Conservation (phyloP, 2,329 filamentous ascomycete genomes). For the Pseudonectria buxi region DNA sequence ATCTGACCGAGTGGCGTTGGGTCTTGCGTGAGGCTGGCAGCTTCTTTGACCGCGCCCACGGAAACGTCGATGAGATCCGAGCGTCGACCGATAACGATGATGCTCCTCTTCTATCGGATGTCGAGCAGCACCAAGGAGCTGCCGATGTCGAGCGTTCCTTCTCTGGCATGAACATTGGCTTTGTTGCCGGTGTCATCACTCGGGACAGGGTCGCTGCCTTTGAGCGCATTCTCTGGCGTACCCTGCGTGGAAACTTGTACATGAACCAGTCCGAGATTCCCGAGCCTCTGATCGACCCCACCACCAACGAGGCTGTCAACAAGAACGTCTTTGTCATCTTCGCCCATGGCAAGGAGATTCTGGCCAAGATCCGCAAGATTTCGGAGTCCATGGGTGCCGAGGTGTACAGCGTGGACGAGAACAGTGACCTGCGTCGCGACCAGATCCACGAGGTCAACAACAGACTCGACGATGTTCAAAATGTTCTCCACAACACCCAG, state of each 20-base stretch:
- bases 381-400: constrained; percentile 95
- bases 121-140: constrained; percentile 70
- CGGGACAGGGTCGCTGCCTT: constrained; percentile 91
- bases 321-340: constrained; percentile 99
- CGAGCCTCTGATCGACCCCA: constrained; percentile 83
- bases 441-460: constrained; percentile 98
- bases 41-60: constrained; percentile 94
- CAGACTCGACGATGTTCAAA: constrained; percentile 81
- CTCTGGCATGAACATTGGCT: constrained; percentile 97
- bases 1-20: constrained; percentile 97
- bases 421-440: constrained; percentile 87
- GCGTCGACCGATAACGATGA: constrained; percentile 86
- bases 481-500: constrained; percentile 91
- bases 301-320: constrained; percentile 83
- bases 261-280: constrained; percentile 99
- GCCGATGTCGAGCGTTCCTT: constrained; percentile 77
- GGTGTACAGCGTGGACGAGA: constrained; percentile 95
- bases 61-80: constrained; percentile 93
- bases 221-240: constrained; percentile 95
- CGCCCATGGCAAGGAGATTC: constrained; percentile 94
- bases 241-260: constrained; percentile 93
- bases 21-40: constrained; percentile 92
- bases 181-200: constrained; percentile 92
- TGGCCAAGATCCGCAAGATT: constrained; percentile 98
- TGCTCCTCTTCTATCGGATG: constrained; percentile 84